phyloP scores from a whole-genome alignment of 805 yeast genomes.

The Candida pini region DNA sequence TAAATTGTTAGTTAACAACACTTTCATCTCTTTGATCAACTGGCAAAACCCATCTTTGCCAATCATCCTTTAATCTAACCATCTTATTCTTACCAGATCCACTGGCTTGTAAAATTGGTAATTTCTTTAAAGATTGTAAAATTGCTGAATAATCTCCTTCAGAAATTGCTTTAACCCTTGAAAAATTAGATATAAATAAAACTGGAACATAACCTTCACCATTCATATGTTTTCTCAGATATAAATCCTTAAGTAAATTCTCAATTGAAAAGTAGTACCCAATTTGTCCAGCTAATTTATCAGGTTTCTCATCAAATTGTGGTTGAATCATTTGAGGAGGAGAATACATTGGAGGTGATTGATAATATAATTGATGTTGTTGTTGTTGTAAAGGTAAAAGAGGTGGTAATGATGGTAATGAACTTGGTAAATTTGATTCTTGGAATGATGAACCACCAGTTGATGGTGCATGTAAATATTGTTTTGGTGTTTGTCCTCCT shows the following conservation, averaged over 20 bases:
- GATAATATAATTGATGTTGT: conserved; percentile 6
- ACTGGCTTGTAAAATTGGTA: conserved; percentile 27
- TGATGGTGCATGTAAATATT: conserved; percentile 5
- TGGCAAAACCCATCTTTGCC: conserved; percentile 67
- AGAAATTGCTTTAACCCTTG: conserved; percentile 59
- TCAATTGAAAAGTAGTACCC: conserved; percentile 86
- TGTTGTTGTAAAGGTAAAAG: conserved; percentile 1
- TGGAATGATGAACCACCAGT: conserved; percentile 8
- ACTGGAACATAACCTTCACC: conserved; percentile 63
- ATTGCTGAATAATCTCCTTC: conserved; percentile 45
- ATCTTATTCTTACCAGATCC: conserved; percentile 31
- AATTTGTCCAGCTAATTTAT: conserved; percentile 43
- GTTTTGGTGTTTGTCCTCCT: too few relatives aligned
- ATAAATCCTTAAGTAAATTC: conserved; percentile 78
- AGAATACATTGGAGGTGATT: conserved; percentile 1
- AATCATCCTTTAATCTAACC: conserved; percentile 54
- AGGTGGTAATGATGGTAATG: background rate
- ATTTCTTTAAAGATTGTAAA: conserved; percentile 20
- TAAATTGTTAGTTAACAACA: conserved; percentile 1
- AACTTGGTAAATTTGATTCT: conserved; percentile 2
- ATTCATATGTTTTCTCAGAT: conserved; percentile 72
- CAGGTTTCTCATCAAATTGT: conserved; percentile 10
- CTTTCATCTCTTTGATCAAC: conserved; percentile 31
- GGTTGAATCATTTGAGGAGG: conserved; percentile 1
- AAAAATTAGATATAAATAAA: conserved; percentile 54